Base-by-base conservation (phyloP, 1,284 basidiomycete genomes). In the Ceratobasidium sp. region DNA sequence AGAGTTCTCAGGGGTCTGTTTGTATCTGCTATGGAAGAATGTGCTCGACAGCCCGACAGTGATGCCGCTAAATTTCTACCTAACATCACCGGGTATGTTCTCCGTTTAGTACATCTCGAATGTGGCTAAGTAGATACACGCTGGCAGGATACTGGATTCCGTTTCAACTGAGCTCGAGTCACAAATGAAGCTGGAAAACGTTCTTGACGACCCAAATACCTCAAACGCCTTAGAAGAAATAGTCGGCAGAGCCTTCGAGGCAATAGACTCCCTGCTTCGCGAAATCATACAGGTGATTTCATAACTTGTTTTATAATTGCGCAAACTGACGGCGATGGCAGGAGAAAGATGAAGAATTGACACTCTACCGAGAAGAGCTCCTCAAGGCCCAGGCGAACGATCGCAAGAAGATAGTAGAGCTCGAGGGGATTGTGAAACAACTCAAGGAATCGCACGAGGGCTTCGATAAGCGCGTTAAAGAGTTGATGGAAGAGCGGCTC, bases 341-440 rank as follows among this genome's bases (percentile, higher is more conserved):
- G 67, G 56, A 44, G 1, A 24, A n/a, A 9, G 56, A 29, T 47
- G 8, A 31, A 24, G 69, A 62, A 31, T 66, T 50, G 1, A 66
- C 64, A 1, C 14, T 17, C 1, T 33, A 41, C 22, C 14, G 19
- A 11, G 29, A 54, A 3, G 64, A 66, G 27, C 50, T 66, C 9
- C 7, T n/a, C 31, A 50, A 41, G n/a, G 69, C 69, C 8, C 56
- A 47, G 17, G 45, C 62, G 19, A 41, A 31, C 4, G 69, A 73
- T n/a, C 48, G 59, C 3, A 51, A 31, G 15, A 54, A 63, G 27
- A 51, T 73, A 36, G 29, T n/a, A 31, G 59, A 62, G 8, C 22
- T 73, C 31, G n/a, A 31, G 29, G 44, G 45, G 2, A 22, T 27
- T 11, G 47, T 73, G 22, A 15, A 22, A 11, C 4, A 31, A 15